A percentile compares a stretch with the other conserved stretches of the same genome.
Conservation (phyloP, 768 basidiomycete genomes). For the Steccherinum ochraceum region DNA sequence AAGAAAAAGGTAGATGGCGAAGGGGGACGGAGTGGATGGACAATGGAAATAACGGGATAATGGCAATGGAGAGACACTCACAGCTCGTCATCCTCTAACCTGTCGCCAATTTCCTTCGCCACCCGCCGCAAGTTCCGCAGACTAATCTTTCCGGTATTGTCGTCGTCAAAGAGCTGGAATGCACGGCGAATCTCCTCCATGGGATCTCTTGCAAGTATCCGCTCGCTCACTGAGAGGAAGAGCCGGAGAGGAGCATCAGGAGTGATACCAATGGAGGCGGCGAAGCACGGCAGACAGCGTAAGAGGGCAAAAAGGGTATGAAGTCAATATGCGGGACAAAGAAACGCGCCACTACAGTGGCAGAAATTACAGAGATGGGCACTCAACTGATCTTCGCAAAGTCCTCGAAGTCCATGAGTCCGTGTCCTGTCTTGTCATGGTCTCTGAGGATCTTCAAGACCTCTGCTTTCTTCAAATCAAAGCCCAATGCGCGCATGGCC, state of each 20-base stretch:
- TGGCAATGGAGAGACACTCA: conserved; percentile 38
- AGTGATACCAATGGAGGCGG: not conserved
- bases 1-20: not conserved
- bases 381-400: conserved; percentile 87
- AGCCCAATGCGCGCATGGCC: conserved; percentile 95
- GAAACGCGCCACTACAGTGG: not conserved
- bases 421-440: conserved; percentile 77
- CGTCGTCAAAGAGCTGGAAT: conserved; percentile 95
- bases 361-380: not conserved
- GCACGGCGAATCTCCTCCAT: conserved; percentile 95
- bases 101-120: conserved; percentile 94
- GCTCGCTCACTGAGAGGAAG: conserved; percentile 72
- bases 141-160: conserved; percentile 90
- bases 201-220: conserved; percentile 90
- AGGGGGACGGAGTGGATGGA: no score
- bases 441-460: conserved; percentile 92
- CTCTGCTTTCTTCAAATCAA: conserved; percentile 98
- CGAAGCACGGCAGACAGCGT: not conserved
- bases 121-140: conserved; percentile 87
- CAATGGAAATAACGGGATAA: not conserved
- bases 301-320: not conserved
- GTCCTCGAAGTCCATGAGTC: conserved; percentile 87
- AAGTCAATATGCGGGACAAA: not conserved
- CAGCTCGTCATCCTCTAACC: conserved; percentile 94
- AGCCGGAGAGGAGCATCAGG: conserved; percentile 2